Conservation (phyloP, 768 basidiomycete species). For the Russula olivacea region DNA sequence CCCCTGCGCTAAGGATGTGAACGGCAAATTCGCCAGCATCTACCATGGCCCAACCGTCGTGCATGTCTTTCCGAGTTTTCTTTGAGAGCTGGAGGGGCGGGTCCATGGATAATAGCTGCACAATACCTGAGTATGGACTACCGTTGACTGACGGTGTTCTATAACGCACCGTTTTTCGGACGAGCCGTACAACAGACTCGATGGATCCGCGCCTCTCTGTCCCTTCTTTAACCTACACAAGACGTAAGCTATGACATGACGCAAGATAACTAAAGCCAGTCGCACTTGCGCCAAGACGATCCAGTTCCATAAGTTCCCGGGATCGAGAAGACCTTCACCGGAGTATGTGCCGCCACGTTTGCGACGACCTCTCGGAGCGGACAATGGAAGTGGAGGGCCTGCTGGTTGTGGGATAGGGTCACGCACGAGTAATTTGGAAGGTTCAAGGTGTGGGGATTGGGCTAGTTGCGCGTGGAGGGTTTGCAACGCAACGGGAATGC, state of each 20-base stretch:
- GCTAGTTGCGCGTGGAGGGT: constrained; percentile 52
- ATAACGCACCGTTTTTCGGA: constrained; percentile 61
- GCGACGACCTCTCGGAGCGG: constrained; percentile 54
- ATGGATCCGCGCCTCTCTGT: constrained; percentile 75
- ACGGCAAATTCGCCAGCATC: constrained; percentile 78
- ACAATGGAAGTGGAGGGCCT: constrained; percentile 56
- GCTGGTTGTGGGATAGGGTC: constrained; percentile 44
- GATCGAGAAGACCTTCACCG: constrained; percentile 50
- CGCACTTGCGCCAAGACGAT: constrained; percentile 64
- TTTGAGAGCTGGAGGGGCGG: constrained; percentile 58
- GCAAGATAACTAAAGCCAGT: background rate
- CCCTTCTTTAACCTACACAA: constrained; percentile 64
- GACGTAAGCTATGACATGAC: constrained; percentile 2
- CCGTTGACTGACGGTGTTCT: background rate
- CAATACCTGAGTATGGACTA: background rate
- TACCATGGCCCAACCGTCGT: constrained; percentile 79
- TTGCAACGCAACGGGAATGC: constrained; percentile 47
- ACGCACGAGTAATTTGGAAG: constrained; percentile 48
- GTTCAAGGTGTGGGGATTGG: constrained; percentile 65
- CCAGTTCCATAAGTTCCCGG: constrained; percentile 72
- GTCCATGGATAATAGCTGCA: constrained; percentile 50
- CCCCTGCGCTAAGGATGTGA: constrained; percentile 63
- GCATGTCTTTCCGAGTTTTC: constrained; percentile 53
- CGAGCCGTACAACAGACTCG: constrained; percentile 62
- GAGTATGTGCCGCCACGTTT: constrained; percentile 61